Evolutionary conservation across 2,329 filamentous ascomycete genomes (phyloP).

Genomic region (Ceratocystis harringtonii): DNA sequence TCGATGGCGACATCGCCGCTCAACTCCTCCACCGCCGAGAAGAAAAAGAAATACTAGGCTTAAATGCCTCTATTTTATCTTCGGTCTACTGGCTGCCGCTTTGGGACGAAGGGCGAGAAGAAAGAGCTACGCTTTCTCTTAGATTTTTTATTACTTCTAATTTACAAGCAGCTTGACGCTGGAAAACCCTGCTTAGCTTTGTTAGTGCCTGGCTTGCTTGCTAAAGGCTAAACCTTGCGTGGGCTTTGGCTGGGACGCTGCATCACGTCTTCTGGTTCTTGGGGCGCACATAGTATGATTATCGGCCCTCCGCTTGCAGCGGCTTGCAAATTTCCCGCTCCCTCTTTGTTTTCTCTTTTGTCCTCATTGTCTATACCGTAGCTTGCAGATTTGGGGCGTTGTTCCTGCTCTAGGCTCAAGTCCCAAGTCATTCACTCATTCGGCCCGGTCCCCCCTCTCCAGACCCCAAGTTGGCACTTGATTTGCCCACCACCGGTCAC

Average conservation of each 20-base stretch:
- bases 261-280: not conserved
- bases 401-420: not conserved
- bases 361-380: not conserved
- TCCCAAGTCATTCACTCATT: not conserved
- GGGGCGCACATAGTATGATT: not conserved
- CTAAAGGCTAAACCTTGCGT: not conserved
- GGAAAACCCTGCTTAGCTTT: not conserved
- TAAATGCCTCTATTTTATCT: conserved; percentile 5
- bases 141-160: not conserved
- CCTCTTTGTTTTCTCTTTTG: not conserved
- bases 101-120: not conserved
- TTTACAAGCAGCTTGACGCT: not conserved
- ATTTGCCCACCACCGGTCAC: not conserved
- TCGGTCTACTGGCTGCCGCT: not conserved
- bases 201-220: not conserved
- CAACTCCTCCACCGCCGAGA: conserved; percentile 8
- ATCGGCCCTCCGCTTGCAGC: not conserved
- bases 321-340: not conserved
- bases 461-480: not conserved
- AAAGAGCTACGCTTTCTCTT: too few species aligned
- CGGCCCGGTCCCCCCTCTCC: not conserved
- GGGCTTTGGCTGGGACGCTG: not conserved
- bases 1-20: conserved; percentile 22
- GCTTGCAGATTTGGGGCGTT: not conserved
- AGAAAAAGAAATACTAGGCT: not conserved